These are phyloP conservation scores for Coemansia asiatica DNA, from an alignment of 192 early-diverging fungal genomes.

Conservation along the genomic window DNA sequence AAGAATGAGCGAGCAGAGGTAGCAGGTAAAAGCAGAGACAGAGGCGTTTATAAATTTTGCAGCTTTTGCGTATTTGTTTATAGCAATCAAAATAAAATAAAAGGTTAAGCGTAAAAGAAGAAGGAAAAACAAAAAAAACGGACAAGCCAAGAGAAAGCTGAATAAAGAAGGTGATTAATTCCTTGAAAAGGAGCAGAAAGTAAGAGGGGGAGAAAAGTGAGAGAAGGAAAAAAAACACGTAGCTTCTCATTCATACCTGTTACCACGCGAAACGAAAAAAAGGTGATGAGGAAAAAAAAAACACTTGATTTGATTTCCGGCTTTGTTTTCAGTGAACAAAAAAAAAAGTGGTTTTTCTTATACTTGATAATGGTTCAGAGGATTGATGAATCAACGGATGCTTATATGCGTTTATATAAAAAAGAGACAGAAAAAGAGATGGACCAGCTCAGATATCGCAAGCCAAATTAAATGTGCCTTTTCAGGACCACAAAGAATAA, in stretches of 20 bases:
- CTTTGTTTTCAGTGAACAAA: neutral
- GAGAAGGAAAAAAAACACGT: conserved; percentile 1
- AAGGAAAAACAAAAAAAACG: neutral
- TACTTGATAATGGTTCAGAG: neutral
- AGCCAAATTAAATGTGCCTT: no score
- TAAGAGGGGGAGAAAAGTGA: neutral
- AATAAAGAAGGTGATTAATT: no score
- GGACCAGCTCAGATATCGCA: no score
- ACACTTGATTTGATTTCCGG: neutral
- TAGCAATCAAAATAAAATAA: neutral
- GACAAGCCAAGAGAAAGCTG: neutral
- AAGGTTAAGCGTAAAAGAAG: neutral
- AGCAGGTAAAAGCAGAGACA: no score
- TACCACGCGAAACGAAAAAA: neutral
- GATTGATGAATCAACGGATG: no score
- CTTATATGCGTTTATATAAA: no score
- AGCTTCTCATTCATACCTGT: neutral
- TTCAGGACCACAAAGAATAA: neutral
- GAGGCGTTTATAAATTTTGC: no score
- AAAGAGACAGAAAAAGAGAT: no score
- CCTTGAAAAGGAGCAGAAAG: neutral
- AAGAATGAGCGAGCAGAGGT: neutral
- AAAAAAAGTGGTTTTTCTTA: neutral
- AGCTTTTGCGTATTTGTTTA: no score
- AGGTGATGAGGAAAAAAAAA: neutral